phyloP scores from a whole-genome alignment of 345 rosid species.

The Camelina sativa region DNA sequence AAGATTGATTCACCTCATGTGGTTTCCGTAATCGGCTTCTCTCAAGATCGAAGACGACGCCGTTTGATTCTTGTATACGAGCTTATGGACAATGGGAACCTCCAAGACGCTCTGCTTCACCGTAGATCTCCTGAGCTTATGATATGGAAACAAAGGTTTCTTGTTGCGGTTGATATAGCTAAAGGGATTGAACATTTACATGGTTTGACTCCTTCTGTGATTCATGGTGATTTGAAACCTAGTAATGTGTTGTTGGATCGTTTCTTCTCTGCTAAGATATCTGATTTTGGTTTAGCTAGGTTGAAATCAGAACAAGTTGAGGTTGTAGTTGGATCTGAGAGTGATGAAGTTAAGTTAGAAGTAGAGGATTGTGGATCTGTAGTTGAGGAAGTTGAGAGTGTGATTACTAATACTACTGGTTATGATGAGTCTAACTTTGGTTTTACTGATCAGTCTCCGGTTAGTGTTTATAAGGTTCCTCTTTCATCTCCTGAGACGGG shows the following conservation, averaged over 20 bases:
- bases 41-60: constrained; percentile 58
- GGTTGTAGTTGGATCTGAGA: constrained; percentile 32
- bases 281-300: constrained; percentile 92
- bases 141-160: constrained; percentile 68
- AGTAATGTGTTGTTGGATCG: constrained; percentile 81
- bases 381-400: constrained; percentile 75
- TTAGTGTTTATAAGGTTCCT: constrained; percentile 41
- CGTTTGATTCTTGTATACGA: constrained; percentile 77
- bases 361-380: constrained; percentile 72
- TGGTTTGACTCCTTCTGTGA: constrained; percentile 66
- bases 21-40: constrained; percentile 79
- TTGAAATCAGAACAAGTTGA: constrained; percentile 54
- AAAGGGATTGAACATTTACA: constrained; percentile 77
- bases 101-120: constrained; percentile 85
- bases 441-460: constrained; percentile 72
- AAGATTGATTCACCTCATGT: constrained; percentile 62
- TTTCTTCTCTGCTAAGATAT: constrained; percentile 67
- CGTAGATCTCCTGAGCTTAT: constrained; percentile 67
- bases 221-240: constrained; percentile 91
- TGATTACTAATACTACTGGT: constrained; percentile 59
- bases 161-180: constrained; percentile 65
- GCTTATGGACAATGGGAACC: constrained; percentile 81
- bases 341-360: constrained; percentile 45
- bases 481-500: constrained; percentile 54
- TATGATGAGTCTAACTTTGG: constrained; percentile 64